phyloP scores from a whole-genome alignment of 2,329 filamentous ascomycete genomes.

The Dryadomyces quercus-mongolicae region DNA sequence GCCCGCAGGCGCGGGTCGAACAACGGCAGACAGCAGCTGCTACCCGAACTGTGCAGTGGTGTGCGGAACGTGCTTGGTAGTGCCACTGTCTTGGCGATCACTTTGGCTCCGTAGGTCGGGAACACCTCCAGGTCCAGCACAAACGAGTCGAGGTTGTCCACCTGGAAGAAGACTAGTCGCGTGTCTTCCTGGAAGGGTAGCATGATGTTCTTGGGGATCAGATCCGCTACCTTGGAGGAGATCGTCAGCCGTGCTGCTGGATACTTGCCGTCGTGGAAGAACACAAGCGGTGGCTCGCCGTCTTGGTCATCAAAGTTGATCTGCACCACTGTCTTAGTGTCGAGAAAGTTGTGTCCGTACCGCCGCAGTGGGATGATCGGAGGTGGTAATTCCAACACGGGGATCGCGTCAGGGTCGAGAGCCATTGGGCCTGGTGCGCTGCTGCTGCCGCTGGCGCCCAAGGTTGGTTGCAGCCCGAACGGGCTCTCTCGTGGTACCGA shows the following conservation, averaged over 20 bases:
- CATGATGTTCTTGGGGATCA: constrained; percentile 93
- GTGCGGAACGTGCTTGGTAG: constrained; percentile 77
- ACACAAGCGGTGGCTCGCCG: constrained; percentile 67
- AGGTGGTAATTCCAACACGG: constrained; percentile 79
- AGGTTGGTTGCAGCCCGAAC: constrained; percentile 24
- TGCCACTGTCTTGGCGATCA: constrained; percentile 91
- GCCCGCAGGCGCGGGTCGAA: constrained; percentile 86
- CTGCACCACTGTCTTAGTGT: constrained; percentile 93
- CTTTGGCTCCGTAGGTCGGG: constrained; percentile 91
- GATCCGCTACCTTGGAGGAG: constrained; percentile 87
- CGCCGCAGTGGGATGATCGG: constrained; percentile 90
- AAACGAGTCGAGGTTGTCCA: constrained; percentile 87
- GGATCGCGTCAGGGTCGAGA: constrained; percentile 77
- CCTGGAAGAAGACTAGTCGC: constrained; percentile 85
- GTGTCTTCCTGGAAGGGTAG: constrained; percentile 95
- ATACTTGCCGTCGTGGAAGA: constrained; percentile 95
- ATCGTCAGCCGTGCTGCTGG: constrained; percentile 90
- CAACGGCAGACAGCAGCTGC: constrained; percentile 70
- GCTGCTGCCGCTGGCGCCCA: constrained; percentile 34
- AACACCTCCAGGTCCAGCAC: constrained; percentile 96
- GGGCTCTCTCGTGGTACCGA: constrained; percentile 24
- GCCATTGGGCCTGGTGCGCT: constrained; percentile 47
- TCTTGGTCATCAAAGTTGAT: constrained; percentile 76
- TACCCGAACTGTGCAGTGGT: constrained; percentile 60
- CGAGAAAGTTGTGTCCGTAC: constrained; percentile 96